phyloP scores from a whole-genome alignment of 1,284 basidiomycete genomes.

The Naganishia albida region DNA sequence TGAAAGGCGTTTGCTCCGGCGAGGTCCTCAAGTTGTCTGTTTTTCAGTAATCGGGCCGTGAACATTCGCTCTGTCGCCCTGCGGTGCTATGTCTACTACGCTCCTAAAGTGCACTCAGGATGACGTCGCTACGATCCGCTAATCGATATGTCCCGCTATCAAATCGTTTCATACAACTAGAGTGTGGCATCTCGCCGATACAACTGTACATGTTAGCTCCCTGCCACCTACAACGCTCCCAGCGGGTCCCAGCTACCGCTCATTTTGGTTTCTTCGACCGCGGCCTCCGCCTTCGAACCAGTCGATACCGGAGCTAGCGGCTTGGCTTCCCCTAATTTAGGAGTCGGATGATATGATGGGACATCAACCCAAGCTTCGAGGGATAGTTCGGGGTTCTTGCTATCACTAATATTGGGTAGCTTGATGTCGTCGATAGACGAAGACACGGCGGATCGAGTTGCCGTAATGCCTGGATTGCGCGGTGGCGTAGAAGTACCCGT shows the following conservation, averaged over 20 bases:
- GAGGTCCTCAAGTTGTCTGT: too few species aligned
- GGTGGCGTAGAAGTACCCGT: not conserved
- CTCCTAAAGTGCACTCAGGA: too few species aligned
- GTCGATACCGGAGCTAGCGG: not conserved
- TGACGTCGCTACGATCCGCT: too few species aligned
- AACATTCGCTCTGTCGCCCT: too few species aligned
- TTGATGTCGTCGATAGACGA: conserved; percentile 10
- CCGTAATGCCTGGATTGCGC: too few species aligned
- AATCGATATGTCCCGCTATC: too few species aligned
- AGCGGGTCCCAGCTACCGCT: conserved; percentile 32
- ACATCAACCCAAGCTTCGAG: conserved; percentile 22
- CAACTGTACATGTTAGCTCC: too few species aligned
- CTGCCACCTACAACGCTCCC: conserved; percentile 28
- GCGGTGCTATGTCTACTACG: too few species aligned
- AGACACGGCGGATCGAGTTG: conserved; percentile 3
- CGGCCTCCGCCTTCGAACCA: not conserved
- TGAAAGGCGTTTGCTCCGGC: too few species aligned
- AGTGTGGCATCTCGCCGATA: conserved; percentile 7
- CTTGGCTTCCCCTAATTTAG: conserved; percentile 3
- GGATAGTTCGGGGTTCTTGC: not conserved
- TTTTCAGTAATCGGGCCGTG: too few species aligned
- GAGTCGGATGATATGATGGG: conserved; percentile 19
- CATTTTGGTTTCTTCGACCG: conserved; percentile 3
- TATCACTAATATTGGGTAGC: conserved; percentile 5
- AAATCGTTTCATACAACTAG: too few species aligned